Conservation (phyloP, 176 grass and related monocot species). For the Avena insularis region DNA sequence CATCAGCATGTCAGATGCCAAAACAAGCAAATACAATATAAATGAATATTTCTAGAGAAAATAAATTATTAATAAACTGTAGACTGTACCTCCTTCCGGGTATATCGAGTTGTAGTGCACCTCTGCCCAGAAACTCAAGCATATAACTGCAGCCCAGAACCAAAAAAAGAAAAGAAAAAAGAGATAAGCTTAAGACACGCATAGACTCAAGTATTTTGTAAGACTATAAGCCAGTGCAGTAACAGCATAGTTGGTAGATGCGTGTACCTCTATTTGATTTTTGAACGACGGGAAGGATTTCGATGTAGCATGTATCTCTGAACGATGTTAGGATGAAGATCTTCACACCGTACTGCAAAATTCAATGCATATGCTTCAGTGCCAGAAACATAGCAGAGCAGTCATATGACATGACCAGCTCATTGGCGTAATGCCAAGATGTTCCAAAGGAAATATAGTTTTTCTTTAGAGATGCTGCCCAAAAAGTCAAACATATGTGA, state of each 20-base stretch:
- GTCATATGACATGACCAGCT: background rate
- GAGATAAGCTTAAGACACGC: background rate
- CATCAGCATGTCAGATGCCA: background rate
- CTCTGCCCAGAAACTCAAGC: conserved; percentile 19
- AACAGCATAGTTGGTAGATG: background rate
- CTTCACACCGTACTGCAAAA: conserved; percentile 93
- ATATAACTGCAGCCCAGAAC: background rate
- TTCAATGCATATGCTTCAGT: conserved; percentile 29
- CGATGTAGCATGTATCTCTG: conserved; percentile 95
- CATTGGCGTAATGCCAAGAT: background rate
- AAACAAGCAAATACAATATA: background rate
- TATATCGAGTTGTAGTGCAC: conserved; percentile 95
- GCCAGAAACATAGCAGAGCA: background rate
- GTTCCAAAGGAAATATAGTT: background rate
- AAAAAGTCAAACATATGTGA: background rate
- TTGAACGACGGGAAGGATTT: conserved; percentile 76
- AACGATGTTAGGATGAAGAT: conserved; percentile 97
- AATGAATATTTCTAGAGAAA: background rate
- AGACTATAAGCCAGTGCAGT: background rate
- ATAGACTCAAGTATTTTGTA: background rate
- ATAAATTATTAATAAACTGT: background rate
- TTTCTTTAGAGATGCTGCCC: background rate
- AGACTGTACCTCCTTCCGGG: conserved; percentile 74
- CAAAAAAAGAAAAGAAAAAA: background rate
- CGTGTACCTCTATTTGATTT: conserved; percentile 76